Conservation (phyloP, 805 yeast genomes). For the Cyberlindnera subsufficiens region DNA sequence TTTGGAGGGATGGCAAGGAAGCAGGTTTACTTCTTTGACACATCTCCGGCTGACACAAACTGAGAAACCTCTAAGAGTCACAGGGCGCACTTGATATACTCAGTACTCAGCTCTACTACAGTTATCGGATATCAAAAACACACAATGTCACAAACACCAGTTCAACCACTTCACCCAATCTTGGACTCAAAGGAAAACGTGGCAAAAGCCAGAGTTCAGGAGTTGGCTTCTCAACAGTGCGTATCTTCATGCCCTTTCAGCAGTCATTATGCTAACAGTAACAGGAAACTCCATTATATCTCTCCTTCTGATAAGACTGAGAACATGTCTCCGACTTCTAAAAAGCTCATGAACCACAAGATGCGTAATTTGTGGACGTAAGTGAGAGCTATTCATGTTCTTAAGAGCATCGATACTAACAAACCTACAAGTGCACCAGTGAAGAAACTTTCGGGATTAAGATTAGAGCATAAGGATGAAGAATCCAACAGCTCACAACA, state of each 20-base stretch:
- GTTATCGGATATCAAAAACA: background rate
- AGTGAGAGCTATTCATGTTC: constrained; percentile 2
- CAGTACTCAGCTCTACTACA: too few relatives aligned
- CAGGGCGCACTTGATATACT: too few relatives aligned
- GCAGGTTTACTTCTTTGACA: too few relatives aligned
- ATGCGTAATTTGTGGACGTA: constrained; percentile 22
- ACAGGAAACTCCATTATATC: constrained; percentile 23
- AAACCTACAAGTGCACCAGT: constrained; percentile 18
- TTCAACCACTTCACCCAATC: constrained; percentile 25
- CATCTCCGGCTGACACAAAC: too few relatives aligned
- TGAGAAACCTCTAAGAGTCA: too few relatives aligned
- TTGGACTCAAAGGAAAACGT: constrained; percentile 23
- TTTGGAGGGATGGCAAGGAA: too few relatives aligned
- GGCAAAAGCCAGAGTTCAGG: constrained; percentile 24
- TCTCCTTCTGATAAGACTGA: constrained; percentile 25
- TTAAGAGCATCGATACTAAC: constrained; percentile 1
- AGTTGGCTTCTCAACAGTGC: constrained; percentile 23
- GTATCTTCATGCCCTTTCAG: constrained; percentile 2
- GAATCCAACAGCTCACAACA: constrained; percentile 9
- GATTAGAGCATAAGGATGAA: constrained; percentile 13
- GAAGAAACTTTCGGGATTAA: constrained; percentile 22
- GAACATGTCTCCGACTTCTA: constrained; percentile 25
- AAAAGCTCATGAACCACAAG: constrained; percentile 24
- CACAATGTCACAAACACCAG: constrained; percentile 13
- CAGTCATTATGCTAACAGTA: constrained; percentile 4